Evolutionary conservation across 2,329 filamentous ascomycete species (phyloP), one percentile per base, ranked within the genome.

Genomic region (Proliferodiscus dingleyae): DNA sequence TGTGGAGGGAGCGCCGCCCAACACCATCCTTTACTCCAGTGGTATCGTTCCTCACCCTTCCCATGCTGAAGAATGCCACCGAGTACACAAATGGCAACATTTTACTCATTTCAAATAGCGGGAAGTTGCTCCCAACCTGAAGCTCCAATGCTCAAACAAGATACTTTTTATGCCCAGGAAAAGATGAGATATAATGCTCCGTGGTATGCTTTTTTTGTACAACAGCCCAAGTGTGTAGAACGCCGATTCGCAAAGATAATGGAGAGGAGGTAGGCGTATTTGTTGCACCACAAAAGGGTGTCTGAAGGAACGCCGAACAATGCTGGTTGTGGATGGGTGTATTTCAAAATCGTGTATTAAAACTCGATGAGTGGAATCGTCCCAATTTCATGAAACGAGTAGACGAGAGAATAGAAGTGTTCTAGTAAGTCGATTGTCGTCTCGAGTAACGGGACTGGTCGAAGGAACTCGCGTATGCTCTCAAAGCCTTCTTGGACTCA

Each of bases 381-480:
- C 11, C 13, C n/a, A 22, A 21, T 16, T 7, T 11, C 9, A 8
- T 16, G 16, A 19, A 29, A 29, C 11, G 11, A 11, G 24, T 26
- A 6, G 24, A 26, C 11, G 39, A 10, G 22, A 34, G 43, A 18
- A 18, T 21, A 29, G 37, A 45, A n/a, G 26, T 29, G 10, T 11
- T 47, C 51, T 52, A 61, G 28, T 61, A 51, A 22, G 55, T 55
- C n/a, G 60, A 64, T 54, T 61, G 61, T 30, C 63, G 54, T 41
- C 61, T 51, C 13, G 52, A 56, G 40, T 63, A 61, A 45, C 62
- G 61, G 47, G 61, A 64, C 45, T 89, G 86, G 67, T 96, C 90
- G 64, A 96, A 95, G 2, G 86, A 89, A 62, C 85, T 87, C 55
- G 87, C 87, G 67, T 96, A 96, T 56, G 85, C 84, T 62, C 84